A percentile compares a stretch with the other conserved stretches of the same genome.
phyloP scores from a whole-genome alignment of 371 early-diverging fungal species.

The Circinella umbellata region DNA sequence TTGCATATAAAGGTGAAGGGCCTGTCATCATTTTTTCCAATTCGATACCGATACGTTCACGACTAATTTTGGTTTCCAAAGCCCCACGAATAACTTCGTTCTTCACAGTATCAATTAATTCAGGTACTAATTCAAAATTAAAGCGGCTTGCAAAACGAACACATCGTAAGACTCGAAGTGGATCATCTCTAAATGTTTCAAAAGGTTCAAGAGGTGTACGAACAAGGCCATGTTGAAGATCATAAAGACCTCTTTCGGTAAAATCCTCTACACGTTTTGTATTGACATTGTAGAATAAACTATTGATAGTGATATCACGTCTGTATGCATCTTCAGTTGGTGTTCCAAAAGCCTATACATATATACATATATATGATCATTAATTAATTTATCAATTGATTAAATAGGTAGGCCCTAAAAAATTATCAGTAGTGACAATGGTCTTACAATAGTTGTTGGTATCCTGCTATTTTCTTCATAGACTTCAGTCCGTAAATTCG shows the following conservation, averaged over 20 bases:
- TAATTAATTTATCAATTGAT: no score
- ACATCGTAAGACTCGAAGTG: slow-evolving; percentile 95
- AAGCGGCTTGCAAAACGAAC: slow-evolving; percentile 97
- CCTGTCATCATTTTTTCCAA: slow-evolving; percentile 94
- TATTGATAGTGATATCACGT: slow-evolving; percentile 98
- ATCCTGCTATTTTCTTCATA: slow-evolving; percentile 89
- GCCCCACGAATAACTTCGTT: slow-evolving; percentile 67
- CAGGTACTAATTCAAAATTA: slow-evolving; percentile 77
- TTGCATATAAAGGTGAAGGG: slow-evolving; percentile 52
- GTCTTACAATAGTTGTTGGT: slow-evolving; percentile 69
- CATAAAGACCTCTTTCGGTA: slow-evolving; percentile 80
- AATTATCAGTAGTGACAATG: no score
- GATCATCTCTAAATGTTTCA: slow-evolving; percentile 97
- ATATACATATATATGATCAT: not conserved
- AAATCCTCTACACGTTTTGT: slow-evolving; percentile 92
- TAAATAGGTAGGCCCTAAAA: no score
- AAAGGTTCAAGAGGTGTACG: slow-evolving; percentile 95
- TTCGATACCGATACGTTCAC: slow-evolving; percentile 96
- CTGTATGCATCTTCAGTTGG: slow-evolving; percentile 97
- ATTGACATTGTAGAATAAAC: slow-evolving; percentile 97
- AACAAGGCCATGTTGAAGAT: slow-evolving; percentile 74
- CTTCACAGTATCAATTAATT: slow-evolving; percentile 69
- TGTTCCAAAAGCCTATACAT: slow-evolving; percentile 83
- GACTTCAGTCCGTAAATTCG: slow-evolving; percentile 93
- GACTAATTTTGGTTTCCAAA: slow-evolving; percentile 87